Base-by-base conservation (phyloP, 495 filamentous ascomycete genomes). In the Daldinia loculata region DNA sequence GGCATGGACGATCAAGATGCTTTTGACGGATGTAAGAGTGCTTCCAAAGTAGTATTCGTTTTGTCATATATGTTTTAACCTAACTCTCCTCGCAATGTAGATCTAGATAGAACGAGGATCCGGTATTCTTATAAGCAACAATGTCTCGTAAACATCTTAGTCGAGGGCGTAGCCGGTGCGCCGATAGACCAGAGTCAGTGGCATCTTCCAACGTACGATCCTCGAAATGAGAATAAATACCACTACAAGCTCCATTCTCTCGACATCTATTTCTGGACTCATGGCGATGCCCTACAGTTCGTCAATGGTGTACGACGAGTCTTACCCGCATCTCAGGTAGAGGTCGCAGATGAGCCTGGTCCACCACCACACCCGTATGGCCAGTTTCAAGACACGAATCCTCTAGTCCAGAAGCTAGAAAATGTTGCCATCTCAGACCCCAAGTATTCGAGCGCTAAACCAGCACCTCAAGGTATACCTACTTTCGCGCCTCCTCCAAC, bases 251-350 rank as follows among this genome's bases (percentile, higher is more conserved):
- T 97, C 0, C 91, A 96, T 74, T 93, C 92, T 2, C 69, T 97
- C 61, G 94, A 97, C 76, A 86, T 97, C 41, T 97, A 97, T 78
- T 94, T 97, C 79, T 97, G 93, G 92, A 92, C 87, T 0, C 81
- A 86, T 56, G 86, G 90, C 32, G 94, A 97, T 78, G 91, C 91
- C 4, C 81, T 87, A 30, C 81, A 88, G 51, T 94, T 97, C 65
- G 80, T 96, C 58, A 89, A 92, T 67, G 83, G 85, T 26, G 75
- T 89, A 34, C 84, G 88, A 50, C 84, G 82, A 27, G 80, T 93
- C 15, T 80, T 94, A 4, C 85, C 89, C 41, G 74, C 76, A 0
- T 71, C 84, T 34, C 93, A 94, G 69, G 80, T 90, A 27, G 83
- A 87, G 34, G 80, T 92, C 29, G 80, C 81, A 24, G 84, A 87